Evolutionary conservation across 805 yeast species (phyloP), one percentile per base, ranked within the genome.

Genomic region (Metschnikowia vanudenii): DNA sequence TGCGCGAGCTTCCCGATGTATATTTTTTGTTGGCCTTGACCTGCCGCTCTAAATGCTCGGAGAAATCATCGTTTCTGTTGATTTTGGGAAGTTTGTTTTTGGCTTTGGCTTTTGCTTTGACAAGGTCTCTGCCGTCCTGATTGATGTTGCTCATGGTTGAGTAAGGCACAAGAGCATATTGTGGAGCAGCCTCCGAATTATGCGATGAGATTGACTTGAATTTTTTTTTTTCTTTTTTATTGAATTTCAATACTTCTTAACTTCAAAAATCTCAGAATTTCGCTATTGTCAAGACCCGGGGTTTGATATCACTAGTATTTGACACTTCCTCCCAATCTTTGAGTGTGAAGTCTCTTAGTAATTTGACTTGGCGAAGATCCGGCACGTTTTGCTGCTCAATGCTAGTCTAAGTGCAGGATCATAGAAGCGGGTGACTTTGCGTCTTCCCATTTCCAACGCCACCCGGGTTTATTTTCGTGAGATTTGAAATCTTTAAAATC

Each of bases 61-160:
- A 20, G 17, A 29, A 26, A 19, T 49, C 52, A 18, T 41, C 49
- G 20, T 46, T 42, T 10, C 45, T n/a, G 34, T 39, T 39, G 39
- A 37, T 45, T 26, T 32, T 17, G 12, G 41, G 41, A 8, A 31
- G 41, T 4, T 31, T 30, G 30, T 37, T 40, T 22, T 45, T 45
- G 31, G 11, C 17, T 16, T 31, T 31, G 34, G n/a, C n/a, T n/a
- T n/a, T n/a, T n/a, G 19, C 7, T 35, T 39, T 45, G 38, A 38
- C 41, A 9, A 3, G 24, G 32, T 36, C 40, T 36, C 39, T 30
- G 41, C 40, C 45, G 18, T 39, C 49, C 13, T 16, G 45, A 37
- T 40, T 45, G 17, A 8, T 45, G 33, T 35, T 40, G 49, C 49
- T 45, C 49, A 45, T 45, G 37, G 34, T 45, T 19, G 48, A 32